Base-by-base conservation (phyloP, 2,329 filamentous ascomycete species). In the Botrytis byssoidea region DNA sequence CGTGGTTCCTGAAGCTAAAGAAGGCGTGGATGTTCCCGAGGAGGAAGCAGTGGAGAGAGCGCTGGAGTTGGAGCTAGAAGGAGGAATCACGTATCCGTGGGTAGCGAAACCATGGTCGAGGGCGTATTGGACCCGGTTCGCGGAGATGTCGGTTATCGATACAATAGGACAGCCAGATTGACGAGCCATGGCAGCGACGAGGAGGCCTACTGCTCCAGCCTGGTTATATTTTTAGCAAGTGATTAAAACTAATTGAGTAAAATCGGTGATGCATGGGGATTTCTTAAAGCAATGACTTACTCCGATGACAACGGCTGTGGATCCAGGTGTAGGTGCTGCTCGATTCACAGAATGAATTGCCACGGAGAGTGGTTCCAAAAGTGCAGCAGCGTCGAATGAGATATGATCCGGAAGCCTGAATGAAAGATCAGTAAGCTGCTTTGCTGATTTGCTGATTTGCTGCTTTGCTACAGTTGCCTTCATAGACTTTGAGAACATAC, bases 101-200 rank as follows among this genome's bases (percentile, higher is more conserved):
- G 88, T 89, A 22, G 88, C 88, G 75, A 90, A 90, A 37, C 88
- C 87, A 69, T 86, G 85, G 20, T 83, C 81, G n/a, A 90, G 77
- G 16, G 88, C 89, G 78, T 90, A 91, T 74, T 87, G 82, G 51
- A 92, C 86, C 14, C 89, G 88, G 2, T 87, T 86, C 51, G 84
- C 84, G 74, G 90, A 88, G 18, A 91, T 83, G 77, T 92, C 90
- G 22, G 88, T 86, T 60, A 90, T 88, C 5, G 88, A 88, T 37
- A 92, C 86, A 48, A 85, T 83, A 1, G 85, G 85, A 75, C 89
- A 90, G 40, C 89, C 89, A 18, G 88, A 87, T 77, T 88, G 86
- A 42, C 87, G 83, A 6, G 89, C 88, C 84, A 91, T 90, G 32
- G 88, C 88, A 6, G 89, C 88, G 20, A 88, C 90, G 63, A 91